Percentiles rank a stretch among this genome's conserved stretches.
Evolutionary conservation across 192 early-diverging fungal genomes (phyloP).

Genomic region (Coemansia sp.): DNA sequence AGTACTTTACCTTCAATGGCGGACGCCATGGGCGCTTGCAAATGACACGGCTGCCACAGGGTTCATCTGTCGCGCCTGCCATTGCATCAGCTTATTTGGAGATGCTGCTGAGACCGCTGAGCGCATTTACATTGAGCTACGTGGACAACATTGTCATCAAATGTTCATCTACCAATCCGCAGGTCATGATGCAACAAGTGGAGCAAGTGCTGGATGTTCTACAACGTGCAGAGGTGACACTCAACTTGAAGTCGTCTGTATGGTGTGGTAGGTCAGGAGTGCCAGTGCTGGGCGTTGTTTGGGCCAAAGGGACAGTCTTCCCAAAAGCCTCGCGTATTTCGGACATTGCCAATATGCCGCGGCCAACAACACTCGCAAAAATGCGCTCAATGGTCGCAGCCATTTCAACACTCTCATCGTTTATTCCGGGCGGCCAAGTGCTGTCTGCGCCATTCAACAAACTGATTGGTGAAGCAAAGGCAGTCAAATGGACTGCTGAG

Average conservation of each 20-base stretch:
- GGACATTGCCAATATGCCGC: slow-evolving; percentile 3
- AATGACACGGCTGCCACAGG: slow-evolving; percentile 12
- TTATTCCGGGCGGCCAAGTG: slow-evolving; percentile 2
- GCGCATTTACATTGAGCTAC: slow-evolving; percentile 1
- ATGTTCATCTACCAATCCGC: not conserved
- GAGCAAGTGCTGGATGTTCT: slow-evolving; percentile 8
- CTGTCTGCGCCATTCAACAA: not conserved
- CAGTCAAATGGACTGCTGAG: not conserved
- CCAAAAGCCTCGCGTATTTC: not conserved
- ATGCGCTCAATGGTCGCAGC: slow-evolving; percentile 9
- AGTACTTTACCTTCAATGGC: slow-evolving; percentile 1
- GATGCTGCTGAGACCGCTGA: not conserved
- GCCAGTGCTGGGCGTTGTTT: slow-evolving; percentile 8
- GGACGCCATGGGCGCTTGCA: not conserved
- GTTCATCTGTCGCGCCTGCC: slow-evolving; percentile 4
- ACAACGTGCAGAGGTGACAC: slow-evolving; percentile 1
- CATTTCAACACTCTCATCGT: not conserved
- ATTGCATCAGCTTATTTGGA: slow-evolving; percentile 13
- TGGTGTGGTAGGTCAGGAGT: slow-evolving; percentile 1
- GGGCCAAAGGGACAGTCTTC: not conserved
- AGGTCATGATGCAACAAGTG: not conserved
- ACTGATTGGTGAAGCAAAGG: not conserved
- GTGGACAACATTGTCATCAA: slow-evolving; percentile 9
- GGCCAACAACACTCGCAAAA: not conserved
- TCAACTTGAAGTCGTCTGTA: slow-evolving; percentile 12